A percentile compares a stretch with the other conserved stretches of the same genome.
phyloP scores from a whole-genome alignment of 345 rosid genomes.

The Isatis tinctoria region DNA sequence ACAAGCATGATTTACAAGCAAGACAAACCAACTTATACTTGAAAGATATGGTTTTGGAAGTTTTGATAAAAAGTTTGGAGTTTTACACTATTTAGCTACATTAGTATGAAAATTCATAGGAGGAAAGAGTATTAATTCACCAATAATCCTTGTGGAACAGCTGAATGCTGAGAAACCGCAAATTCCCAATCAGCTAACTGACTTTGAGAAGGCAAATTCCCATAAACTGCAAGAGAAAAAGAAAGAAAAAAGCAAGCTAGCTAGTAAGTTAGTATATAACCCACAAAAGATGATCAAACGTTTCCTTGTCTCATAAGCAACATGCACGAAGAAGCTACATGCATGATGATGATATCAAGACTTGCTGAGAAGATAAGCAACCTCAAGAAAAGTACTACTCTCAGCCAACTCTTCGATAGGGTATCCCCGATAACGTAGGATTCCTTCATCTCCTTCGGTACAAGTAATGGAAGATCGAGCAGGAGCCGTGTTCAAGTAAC shows the following conservation, averaged over 20 bases:
- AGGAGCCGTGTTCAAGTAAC: slow-evolving; percentile 87
- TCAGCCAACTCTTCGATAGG: slow-evolving; percentile 33
- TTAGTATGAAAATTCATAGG: not conserved
- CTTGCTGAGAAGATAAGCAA: slow-evolving; percentile 25
- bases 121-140: slow-evolving; percentile 35
- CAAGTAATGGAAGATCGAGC: slow-evolving; percentile 72
- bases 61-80: not conserved
- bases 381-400: slow-evolving; percentile 9
- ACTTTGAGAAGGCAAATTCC: slow-evolving; percentile 62
- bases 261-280: too few relatives aligned
- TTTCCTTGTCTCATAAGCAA: not conserved
- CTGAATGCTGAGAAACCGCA: slow-evolving; percentile 78
- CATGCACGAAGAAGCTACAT: not conserved
- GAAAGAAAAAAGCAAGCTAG: not conserved
- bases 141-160: slow-evolving; percentile 87
- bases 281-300: not conserved
- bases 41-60: not conserved
- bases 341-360: not conserved
- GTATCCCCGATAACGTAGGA: slow-evolving; percentile 15
- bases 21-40: not conserved
- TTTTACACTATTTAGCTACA: too few relatives aligned
- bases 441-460: slow-evolving; percentile 79
- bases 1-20: not conserved
- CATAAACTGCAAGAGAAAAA: slow-evolving; percentile 57
- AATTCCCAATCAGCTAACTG: slow-evolving; percentile 87